These are phyloP conservation scores for Ceratocystis diversiconidia DNA, from an alignment of 2,329 filamentous ascomycete species.

Conservation along the genomic window DNA sequence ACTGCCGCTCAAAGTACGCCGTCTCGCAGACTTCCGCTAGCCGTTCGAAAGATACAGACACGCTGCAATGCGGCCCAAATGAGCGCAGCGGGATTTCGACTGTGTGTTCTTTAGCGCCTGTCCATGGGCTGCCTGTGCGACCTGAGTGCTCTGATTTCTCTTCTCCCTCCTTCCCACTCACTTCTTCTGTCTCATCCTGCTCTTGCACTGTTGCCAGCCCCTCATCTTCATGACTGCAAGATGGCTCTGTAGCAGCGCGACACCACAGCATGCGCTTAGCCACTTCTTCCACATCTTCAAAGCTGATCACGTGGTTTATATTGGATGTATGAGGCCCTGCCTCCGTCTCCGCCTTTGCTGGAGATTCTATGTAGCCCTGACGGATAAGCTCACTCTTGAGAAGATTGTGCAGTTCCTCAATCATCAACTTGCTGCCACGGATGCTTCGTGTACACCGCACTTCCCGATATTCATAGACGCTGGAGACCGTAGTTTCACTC, in stretches of 20 bases:
- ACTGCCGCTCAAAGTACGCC: constrained; percentile 51
- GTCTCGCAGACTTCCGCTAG: constrained; percentile 63
- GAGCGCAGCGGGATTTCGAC: constrained; percentile 35
- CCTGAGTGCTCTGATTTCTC: constrained; percentile 20
- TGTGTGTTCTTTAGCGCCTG: constrained; percentile 13
- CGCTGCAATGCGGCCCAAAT: constrained; percentile 35
- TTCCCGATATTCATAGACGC: constrained; percentile 81
- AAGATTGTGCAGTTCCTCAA: constrained; percentile 53
- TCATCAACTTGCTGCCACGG: constrained; percentile 58
- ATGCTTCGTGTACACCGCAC: constrained; percentile 55
- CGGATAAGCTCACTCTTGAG: constrained; percentile 34
- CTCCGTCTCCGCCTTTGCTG: constrained; percentile 21
- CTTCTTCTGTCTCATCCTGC: constrained; percentile 37
- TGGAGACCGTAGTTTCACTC: constrained; percentile 75
- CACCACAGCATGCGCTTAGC: constrained; percentile 69
- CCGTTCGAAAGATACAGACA: constrained; percentile 53
- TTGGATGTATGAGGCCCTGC: constrained; percentile 15
- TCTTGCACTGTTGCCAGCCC: constrained; percentile 41
- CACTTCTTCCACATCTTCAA: constrained; percentile 73
- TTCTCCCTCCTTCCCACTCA: not conserved
- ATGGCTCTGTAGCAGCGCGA: constrained; percentile 23
- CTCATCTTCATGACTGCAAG: constrained; percentile 20
- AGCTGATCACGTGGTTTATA: constrained; percentile 36
- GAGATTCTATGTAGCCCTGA: constrained; percentile 20
- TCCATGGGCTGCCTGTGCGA: not conserved